Percentiles rank a stretch among this genome's conserved stretches.
Evolutionary conservation across 495 filamentous ascomycete species (phyloP).

Genomic region (Bacidia gigantensis): DNA sequence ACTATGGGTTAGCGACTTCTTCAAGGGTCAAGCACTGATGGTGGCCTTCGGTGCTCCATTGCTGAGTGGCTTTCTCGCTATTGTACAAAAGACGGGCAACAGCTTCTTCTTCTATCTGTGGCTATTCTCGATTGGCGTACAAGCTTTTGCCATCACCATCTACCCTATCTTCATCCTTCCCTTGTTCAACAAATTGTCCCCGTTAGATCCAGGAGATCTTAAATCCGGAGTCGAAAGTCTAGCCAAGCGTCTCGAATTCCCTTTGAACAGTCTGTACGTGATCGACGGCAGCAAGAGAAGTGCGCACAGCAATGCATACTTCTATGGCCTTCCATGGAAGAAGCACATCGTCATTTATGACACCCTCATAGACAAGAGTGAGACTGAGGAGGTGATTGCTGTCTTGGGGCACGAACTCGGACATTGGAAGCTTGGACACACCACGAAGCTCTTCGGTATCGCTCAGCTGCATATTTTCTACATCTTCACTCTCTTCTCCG

Average conservation of each 20-base stretch:
- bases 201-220: conserved; percentile 69
- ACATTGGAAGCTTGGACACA: conserved; percentile 93
- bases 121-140: conserved; percentile 76
- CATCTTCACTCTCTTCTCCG: conserved; percentile 89
- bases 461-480: conserved; percentile 83
- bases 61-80: conserved; percentile 77
- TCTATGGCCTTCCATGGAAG: conserved; percentile 96
- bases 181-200: conserved; percentile 95
- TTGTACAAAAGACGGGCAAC: conserved; percentile 79
- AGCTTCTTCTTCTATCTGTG: conserved; percentile 97
- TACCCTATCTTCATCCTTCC: conserved; percentile 92
- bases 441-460: conserved; percentile 80
- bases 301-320: conserved; percentile 96
- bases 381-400: conserved; percentile 81
- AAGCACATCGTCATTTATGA: conserved; percentile 99
- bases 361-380: conserved; percentile 88
- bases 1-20: conserved; percentile 79
- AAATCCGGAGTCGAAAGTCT: conserved; percentile 81
- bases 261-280: conserved; percentile 77
- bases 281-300: conserved; percentile 97
- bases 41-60: conserved; percentile 71
- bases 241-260: conserved; percentile 76
- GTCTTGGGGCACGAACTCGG: conserved; percentile 92
- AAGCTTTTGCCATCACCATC: conserved; percentile 87
- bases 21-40: conserved; percentile 77